Conservation (phyloP, 257 asterid species). For the Rauvolfia tetraphylla region DNA sequence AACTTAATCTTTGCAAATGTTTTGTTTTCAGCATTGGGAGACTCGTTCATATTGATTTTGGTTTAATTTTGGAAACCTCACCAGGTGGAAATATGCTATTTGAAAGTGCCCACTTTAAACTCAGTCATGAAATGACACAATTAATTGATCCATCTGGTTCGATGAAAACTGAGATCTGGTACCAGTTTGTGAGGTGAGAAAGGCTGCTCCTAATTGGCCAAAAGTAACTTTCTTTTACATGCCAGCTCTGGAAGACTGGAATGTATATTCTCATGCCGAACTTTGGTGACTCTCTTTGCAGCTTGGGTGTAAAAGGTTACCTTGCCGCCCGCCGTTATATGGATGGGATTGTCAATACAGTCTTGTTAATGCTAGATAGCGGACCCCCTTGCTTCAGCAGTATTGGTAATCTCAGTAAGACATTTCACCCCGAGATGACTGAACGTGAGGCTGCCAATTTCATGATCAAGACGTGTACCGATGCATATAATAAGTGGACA, state of each 20-base stretch:
- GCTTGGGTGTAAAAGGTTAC: constrained; percentile 96
- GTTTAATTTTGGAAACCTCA: constrained; percentile 96
- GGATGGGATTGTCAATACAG: constrained; percentile 90
- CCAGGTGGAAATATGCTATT: constrained; percentile 98
- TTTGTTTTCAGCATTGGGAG: constrained; percentile 70
- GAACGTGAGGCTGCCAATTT: constrained; percentile 97
- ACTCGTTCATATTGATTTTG: constrained; percentile 99
- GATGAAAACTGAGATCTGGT: constrained; percentile 95
- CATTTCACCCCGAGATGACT: constrained; percentile 95
- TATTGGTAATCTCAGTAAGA: constrained; percentile 90
- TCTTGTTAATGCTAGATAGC: constrained; percentile 77
- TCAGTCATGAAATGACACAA: constrained; percentile 99
- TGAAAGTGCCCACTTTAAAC: constrained; percentile 97
- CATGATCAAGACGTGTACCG: constrained; percentile 84
- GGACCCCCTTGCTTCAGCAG: constrained; percentile 98
- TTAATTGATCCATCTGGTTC: constrained; percentile 93
- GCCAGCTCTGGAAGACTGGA: background rate
- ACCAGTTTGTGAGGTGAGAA: constrained; percentile 75
- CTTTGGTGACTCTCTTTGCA: constrained; percentile 29
- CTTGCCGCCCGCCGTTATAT: constrained; percentile 91
- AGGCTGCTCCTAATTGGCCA: background rate
- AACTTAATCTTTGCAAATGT: background rate
- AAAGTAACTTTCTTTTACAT: background rate
- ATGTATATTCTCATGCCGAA: background rate
- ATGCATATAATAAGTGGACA: constrained; percentile 97